These are phyloP conservation scores for Crithidia brevicula DNA, from an alignment of 208 protist species.

Conservation along the genomic window DNA sequence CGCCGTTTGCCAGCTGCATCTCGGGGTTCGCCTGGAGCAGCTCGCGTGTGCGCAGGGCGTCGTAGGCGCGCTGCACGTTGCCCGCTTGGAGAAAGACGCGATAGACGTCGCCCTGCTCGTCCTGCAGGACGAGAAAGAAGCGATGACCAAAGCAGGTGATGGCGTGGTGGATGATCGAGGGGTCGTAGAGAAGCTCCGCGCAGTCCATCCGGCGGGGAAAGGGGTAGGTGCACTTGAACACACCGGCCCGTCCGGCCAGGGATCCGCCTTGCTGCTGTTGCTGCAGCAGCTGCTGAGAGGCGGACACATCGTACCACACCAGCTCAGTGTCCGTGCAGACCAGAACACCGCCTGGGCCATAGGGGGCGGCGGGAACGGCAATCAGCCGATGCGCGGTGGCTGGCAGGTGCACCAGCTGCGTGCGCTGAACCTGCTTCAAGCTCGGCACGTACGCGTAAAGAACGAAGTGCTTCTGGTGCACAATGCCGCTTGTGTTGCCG, in stretches of 20 bases:
- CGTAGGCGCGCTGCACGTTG: constrained; percentile 84
- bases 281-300: constrained; percentile 25
- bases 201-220: constrained; percentile 86
- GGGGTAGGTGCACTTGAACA: constrained; percentile 81
- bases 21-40: constrained; percentile 35
- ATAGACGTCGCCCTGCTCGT: constrained; percentile 98
- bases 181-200: constrained; percentile 75
- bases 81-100: constrained; percentile 87
- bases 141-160: constrained; percentile 76
- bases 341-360: constrained; percentile 97
- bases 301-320: constrained; percentile 91
- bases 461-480: constrained; percentile 80
- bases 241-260: constrained; percentile 23
- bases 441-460: constrained; percentile 98
- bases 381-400: constrained; percentile 90
- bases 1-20: constrained; percentile 12
- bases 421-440: constrained; percentile 98
- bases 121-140: constrained; percentile 97
- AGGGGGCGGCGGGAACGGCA: constrained; percentile 84
- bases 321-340: constrained; percentile 96
- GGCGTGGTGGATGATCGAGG: constrained; percentile 90
- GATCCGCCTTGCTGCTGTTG: constrained; percentile 17
- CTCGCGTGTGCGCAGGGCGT: constrained; percentile 53
- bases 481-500: too few species aligned
- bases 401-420: constrained; percentile 93